Base-by-base conservation (phyloP, 106 monocot species). In the Apostasia ramifera region DNA sequence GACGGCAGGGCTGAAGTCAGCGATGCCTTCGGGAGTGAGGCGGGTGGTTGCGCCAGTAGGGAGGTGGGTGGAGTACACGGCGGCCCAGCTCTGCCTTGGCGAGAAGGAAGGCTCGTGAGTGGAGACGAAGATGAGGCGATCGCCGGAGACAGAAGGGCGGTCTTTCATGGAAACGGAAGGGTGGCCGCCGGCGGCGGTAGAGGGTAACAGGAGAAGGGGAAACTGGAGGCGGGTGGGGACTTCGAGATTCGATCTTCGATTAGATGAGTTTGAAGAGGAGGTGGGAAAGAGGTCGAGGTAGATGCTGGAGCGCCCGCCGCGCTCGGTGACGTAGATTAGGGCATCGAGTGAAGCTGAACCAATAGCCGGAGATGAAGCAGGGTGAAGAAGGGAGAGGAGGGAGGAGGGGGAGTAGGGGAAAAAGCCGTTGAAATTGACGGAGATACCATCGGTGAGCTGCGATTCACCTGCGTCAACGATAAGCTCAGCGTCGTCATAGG, bases 341-440 rank as follows among this genome's bases (percentile, higher is more conserved):
- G 68, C 73, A 5, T 67, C 68, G 9, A 39, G 4, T 0, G 57
- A 14, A 15, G 5, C 0, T 1, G 15, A 7, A 42, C 2, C 2
- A 43, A 3, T 2, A 8, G 49, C 4, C 1, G 49, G 7, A 15
- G 61, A 38, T 9, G 48, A 45, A n/a, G 47, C 11, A 74, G 37
- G 50, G 59, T 51, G 38, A 68, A 66, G 66, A 53, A 62, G 53
- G 71, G 70, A 39, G 76, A 73, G 57, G 74, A 78, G 57, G 53
- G 69, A 61, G 71, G 76, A 76, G 14, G 77, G 6, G 60, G 71
- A 53, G 39, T 79, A 47, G 43, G 76, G 76, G 84, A 89, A 97
- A 80, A 80, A 82, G 64, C 95, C 95, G 82, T 97, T 92, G 84
- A 77, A 92, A 77, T 97, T 97, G 76, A 97, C 86, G 63, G 95